Evolutionary conservation across 1,284 basidiomycete species (phyloP), one percentile per base, ranked within the genome.

Genomic region (Sparassis latifolia): DNA sequence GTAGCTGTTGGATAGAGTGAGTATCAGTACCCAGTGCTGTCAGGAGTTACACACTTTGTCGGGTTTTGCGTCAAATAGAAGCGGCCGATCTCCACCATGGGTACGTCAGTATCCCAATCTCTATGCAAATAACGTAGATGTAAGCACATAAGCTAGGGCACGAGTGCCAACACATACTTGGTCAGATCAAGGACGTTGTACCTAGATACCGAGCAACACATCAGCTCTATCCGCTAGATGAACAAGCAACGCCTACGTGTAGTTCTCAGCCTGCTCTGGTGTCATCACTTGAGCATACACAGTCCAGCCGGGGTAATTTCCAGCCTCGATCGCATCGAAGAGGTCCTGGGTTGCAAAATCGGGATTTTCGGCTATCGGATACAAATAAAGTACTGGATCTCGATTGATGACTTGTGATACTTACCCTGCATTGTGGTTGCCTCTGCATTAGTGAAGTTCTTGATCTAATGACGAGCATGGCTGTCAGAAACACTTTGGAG

Each of bases 251-350:
- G 35, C 48, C 6, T 35, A 51, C 57, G 87, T 83, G 77, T 89
- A 92, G 30, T 77, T 76, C 71, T 92, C 87, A 12, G 93, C 94
- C 72, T 96, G 84, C 58, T 86, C 73, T 1, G 84, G 76, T 0
- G 89, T 92, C 86, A 93, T 91, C 30, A 84, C 89, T 82, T 94
- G 90, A 33, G 90, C 75, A 60, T 81, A 85, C 55, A 89, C 79
- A 5, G 81, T 86, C 91, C 90, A 93, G 0, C 78, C 74, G 0
- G 92, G 91, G 73, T 69, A 84, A 2, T 91, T 78, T 43, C 83
- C 82, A 20, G 72, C 69, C 63, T 92, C 85, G 62, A 97, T 95
- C 12, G 80, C 69, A 45, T 92, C 78, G 69, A 87, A 94, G 35
- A 97, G 73, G 35, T 77, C 73, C 63, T 92, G 77, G 51, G 78